Evolutionary conservation across 495 filamentous ascomycete species (phyloP).

Genomic region (Aspergillus ostianus): DNA sequence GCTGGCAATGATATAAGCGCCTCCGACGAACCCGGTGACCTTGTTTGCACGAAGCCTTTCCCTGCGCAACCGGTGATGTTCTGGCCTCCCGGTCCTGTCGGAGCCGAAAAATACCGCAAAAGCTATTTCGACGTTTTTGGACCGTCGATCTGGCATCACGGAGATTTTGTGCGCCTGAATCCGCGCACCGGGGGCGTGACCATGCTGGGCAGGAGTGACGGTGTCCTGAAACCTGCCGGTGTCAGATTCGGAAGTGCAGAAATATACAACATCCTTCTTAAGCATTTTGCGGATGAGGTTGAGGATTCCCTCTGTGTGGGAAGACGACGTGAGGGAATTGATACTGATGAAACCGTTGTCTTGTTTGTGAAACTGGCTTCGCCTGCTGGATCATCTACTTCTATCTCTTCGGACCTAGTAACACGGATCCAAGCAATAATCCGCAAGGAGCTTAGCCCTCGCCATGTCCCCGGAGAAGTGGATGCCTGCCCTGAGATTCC

Average conservation of each 20-base stretch:
- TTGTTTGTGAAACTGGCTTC: constrained; percentile 76
- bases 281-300: constrained; percentile 72
- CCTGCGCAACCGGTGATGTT: constrained; percentile 88
- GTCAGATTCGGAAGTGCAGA: constrained; percentile 87
- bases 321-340: constrained; percentile 60
- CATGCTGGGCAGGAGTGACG: constrained; percentile 89
- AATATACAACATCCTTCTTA: constrained; percentile 87
- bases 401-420: constrained; percentile 45
- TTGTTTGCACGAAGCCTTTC: constrained; percentile 85
- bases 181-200: constrained; percentile 70
- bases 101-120: constrained; percentile 70
- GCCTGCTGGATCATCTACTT: constrained; percentile 14
- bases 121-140: constrained; percentile 87
- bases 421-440: constrained; percentile 60
- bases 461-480: constrained; percentile 82
- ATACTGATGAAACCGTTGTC: constrained; percentile 81
- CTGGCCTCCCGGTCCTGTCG: constrained; percentile 64
- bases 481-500: constrained; percentile 80
- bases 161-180: constrained; percentile 84
- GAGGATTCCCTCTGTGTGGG: constrained; percentile 87
- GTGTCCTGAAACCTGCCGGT: constrained; percentile 83
- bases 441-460: constrained; percentile 71
- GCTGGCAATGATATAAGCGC: constrained; percentile 45
- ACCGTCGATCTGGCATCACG: constrained; percentile 81
- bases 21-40: constrained; percentile 75